A percentile compares a stretch with the other conserved stretches of the same genome.
These are phyloP conservation scores for Tirmania nivea DNA, from an alignment of 495 filamentous ascomycete species.

Conservation along the genomic window DNA sequence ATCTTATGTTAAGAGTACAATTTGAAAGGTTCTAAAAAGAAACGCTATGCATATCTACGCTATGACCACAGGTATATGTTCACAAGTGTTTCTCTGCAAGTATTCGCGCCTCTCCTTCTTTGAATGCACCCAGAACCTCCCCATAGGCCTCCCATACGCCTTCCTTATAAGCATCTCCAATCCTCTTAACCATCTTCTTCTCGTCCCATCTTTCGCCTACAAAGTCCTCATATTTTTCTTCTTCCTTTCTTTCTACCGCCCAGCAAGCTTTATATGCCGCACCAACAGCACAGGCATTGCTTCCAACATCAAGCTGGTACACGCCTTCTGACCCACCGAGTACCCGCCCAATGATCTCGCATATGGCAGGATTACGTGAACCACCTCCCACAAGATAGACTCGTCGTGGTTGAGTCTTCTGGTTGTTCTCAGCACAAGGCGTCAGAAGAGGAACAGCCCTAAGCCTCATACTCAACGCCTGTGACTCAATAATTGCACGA, in stretches of 20 bases:
- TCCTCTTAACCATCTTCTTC: constrained; percentile 55
- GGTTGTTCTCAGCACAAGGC: constrained; percentile 23
- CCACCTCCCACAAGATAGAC: constrained; percentile 90
- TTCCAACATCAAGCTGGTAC: constrained; percentile 80
- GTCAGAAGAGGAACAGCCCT: constrained; percentile 51
- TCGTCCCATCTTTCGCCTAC: constrained; percentile 69
- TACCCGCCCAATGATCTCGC: constrained; percentile 57
- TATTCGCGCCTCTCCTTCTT: constrained; percentile 50
- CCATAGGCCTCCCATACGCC: constrained; percentile 58
- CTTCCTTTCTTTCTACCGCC: constrained; percentile 44
- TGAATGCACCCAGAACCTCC: constrained; percentile 51
- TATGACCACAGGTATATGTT: too few relatives aligned
- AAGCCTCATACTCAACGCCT: constrained; percentile 72
- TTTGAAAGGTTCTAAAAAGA: too few relatives aligned
- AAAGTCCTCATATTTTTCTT: constrained; percentile 66
- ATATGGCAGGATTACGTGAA: constrained; percentile 68
- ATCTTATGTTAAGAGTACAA: too few relatives aligned
- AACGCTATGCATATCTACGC: too few relatives aligned
- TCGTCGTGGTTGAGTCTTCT: constrained; percentile 51
- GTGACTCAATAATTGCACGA: constrained; percentile 77
- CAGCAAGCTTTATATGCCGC: constrained; percentile 95
- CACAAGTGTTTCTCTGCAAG: too few relatives aligned
- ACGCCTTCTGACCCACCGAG: constrained; percentile 76
- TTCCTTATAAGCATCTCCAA: constrained; percentile 58
- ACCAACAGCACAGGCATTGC: constrained; percentile 83